A percentile compares a stretch with the other conserved stretches of the same genome.
These are phyloP conservation scores for Globisporangium polare DNA, from an alignment of 352 stramenopile species.

Conservation along the genomic window DNA sequence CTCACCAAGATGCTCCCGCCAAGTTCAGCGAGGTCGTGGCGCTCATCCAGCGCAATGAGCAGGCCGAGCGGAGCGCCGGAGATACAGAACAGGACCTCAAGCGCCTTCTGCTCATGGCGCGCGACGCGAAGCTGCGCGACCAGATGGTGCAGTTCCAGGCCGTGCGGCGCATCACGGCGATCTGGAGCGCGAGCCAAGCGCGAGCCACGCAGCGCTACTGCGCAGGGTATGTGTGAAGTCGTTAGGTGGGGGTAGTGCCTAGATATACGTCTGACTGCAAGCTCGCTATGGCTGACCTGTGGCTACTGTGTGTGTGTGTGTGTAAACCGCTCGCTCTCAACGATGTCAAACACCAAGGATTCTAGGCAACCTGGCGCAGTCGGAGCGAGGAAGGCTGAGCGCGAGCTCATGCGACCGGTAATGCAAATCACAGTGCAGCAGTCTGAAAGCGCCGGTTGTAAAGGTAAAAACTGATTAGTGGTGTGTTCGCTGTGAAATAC, in stretches of 20 bases:
- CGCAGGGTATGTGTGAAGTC: slow-evolving; percentile 19
- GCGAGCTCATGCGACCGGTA: slow-evolving; percentile 62
- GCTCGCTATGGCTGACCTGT: no score
- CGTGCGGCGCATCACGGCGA: slow-evolving; percentile 37
- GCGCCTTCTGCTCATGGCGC: slow-evolving; percentile 52
- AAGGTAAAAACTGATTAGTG: not conserved
- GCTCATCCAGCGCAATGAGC: slow-evolving; percentile 50
- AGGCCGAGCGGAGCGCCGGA: slow-evolving; percentile 23
- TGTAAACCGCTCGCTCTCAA: not conserved
- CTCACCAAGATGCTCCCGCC: not conserved
- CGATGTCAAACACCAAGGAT: slow-evolving; percentile 32
- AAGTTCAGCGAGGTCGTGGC: slow-evolving; percentile 55
- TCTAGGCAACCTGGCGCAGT: slow-evolving; percentile 54
- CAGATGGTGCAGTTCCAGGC: slow-evolving; percentile 59
- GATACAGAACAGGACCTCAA: slow-evolving; percentile 51
- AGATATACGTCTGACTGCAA: not conserved
- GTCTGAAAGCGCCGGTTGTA: not conserved
- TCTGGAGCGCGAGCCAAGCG: slow-evolving; percentile 23
- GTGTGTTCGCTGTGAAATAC: no score
- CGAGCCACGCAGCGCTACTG: slow-evolving; percentile 28
- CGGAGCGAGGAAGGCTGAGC: slow-evolving; percentile 46
- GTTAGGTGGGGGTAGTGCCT: no score
- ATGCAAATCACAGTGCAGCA: not conserved
- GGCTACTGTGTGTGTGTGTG: not conserved
- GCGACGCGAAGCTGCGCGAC: slow-evolving; percentile 43